Evolutionary conservation across 352 stramenopile genomes (phyloP), one percentile per base, ranked within the genome.

Genomic region (Globisporangium megalacanthum): DNA sequence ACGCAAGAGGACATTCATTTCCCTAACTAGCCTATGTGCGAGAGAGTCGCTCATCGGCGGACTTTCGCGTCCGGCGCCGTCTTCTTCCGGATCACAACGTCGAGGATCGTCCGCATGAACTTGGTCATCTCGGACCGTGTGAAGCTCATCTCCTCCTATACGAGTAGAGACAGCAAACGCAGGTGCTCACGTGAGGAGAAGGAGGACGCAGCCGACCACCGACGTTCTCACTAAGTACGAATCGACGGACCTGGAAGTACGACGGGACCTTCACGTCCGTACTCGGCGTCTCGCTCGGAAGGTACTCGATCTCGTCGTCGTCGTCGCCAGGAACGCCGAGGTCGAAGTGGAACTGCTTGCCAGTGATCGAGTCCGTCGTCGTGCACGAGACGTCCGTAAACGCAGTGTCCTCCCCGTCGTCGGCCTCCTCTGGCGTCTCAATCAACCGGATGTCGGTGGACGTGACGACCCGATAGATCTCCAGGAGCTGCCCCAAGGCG

Each of bases 21-120:
- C 48, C 35, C 54, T 64, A 65, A 52, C 47, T 62, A 62, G 47
- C 33, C 19, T 44, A 10, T 29, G 20, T 42, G 51, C 19, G 31
- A 31, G 44, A 8, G 44, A 48, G 19, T 3, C 36, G 37, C 44
- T 68, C 60, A 68, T 42, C 49, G 49, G 29, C 20, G 37, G 14
- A 42, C 33, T 41, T 49, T 60, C 53, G 66, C 41, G 37, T 64
- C 68, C 48, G 64, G 36, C 64, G 80, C 77, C 25, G 25, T 29
- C 61, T 86, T 87, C 64, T 88, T 88, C 52, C 78, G 75, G 74
- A 89, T 89, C 41, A 92, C 80, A 35, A 88, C 75, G 63, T 94
- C 84, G 45, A 94, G 62, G 48, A 91, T 65, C 59, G 82, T 88
- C 46, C 79, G 77, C 73, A 90, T 88, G 61, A 94, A 94, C 49